Base-by-base conservation (phyloP, 176 grass and related monocot genomes). In the Guadua angustifolia region DNA sequence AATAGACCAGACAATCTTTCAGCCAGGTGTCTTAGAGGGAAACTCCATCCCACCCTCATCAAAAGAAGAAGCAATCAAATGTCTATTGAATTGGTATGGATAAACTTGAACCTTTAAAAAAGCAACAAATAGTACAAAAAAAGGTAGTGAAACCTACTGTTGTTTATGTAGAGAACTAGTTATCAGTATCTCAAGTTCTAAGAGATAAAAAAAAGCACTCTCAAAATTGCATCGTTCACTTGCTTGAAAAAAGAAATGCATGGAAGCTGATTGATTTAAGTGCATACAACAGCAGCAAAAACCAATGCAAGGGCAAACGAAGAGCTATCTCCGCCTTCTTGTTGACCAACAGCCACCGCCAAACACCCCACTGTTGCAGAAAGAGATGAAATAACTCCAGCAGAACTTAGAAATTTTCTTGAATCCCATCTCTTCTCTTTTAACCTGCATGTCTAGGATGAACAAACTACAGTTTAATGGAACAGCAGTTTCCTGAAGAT, bases 401-500 rank as follows among this genome's bases (percentile, higher is more conserved):
- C 88, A 57, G 93, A 99, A 15, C 62, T 92, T 50, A 95, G 81
- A 66, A 99, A 96, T 75, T 92, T 94, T 78, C 80, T 95, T 53
- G 93, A 89, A 94, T 99, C 97, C 91, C 87, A 94, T 78, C 62
- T 90, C 88, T 94, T 99, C 93, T 99, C 97, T 80, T 99, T 99
- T 80, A 94, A 92, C 97, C 97, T 99, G 97, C 83, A 88, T 89
- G 83, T 99, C 93, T 95, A 95, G 88, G 86, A 94, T 69, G 91
- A 74, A 91, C 77, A 79, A 73, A 80, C 80, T 85, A 53, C 26
- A 87, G 53, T 50, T 88, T 75, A 90, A 69, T 79, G 76, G 50
- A 49, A 79, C 69, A 14, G 55, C 29, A 78, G 45, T 26, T 60
- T 1, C 10, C n/a, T 36, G 83, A 86, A 0, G 16, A 12, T 36